Conservation (phyloP, 805 yeast genomes). For the Metschnikowia arizonensis region DNA sequence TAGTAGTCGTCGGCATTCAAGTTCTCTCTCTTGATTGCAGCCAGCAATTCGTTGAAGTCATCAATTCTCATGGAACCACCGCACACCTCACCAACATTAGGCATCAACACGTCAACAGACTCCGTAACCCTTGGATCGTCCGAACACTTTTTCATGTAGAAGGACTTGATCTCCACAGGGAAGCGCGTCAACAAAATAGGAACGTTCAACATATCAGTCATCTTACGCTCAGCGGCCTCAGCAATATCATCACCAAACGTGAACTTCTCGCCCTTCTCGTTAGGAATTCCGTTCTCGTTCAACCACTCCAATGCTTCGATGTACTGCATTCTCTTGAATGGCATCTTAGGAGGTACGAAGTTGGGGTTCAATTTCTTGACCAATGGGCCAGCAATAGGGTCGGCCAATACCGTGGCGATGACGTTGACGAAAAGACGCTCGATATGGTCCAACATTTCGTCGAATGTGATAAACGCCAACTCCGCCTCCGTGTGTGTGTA, state of each 20-base stretch:
- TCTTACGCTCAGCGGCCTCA: conserved; percentile 98
- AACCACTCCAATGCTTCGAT: conserved; percentile 92
- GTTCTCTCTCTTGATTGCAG: conserved; percentile 89
- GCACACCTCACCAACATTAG: conserved; percentile 97
- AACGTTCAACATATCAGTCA: conserved; percentile 91
- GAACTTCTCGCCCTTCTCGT: conserved; percentile 92
- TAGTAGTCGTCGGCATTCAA: conserved; percentile 81
- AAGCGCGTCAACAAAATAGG: conserved; percentile 90
- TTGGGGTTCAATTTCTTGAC: conserved; percentile 89
- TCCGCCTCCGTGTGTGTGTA: conserved; percentile 97
- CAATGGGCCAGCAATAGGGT: conserved; percentile 89
- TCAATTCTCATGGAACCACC: conserved; percentile 99
- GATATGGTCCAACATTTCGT: conserved; percentile 79
- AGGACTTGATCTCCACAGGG: conserved; percentile 96
- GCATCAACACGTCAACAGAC: conserved; percentile 97
- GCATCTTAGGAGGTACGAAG: conserved; percentile 75
- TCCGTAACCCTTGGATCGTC: conserved; percentile 96
- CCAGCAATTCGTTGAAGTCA: conserved; percentile 74
- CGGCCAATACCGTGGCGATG: conserved; percentile 74
- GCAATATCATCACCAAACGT: conserved; percentile 98
- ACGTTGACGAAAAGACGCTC: conserved; percentile 71
- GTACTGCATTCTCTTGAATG: conserved; percentile 90
- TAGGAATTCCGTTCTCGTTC: conserved; percentile 88
- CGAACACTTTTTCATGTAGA: conserved; percentile 90
- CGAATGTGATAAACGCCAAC: conserved; percentile 81